Percentiles rank a stretch among this genome's conserved stretches.
Evolutionary conservation across 306 rosid genomes (phyloP).

Genomic region (Senna tora): DNA sequence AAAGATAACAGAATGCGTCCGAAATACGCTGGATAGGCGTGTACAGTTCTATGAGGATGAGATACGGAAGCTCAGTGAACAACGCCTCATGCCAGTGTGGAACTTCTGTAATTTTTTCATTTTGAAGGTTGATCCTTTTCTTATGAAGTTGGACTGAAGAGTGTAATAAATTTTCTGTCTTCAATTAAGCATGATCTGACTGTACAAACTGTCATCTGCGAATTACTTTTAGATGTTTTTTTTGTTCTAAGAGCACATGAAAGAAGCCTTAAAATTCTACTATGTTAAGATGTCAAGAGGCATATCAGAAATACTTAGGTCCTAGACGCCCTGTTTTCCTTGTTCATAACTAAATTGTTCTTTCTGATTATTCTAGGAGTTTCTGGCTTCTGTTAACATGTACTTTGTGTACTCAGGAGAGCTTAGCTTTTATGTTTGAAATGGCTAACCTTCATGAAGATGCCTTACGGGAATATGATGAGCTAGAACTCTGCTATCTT

Average conservation of each 20-base stretch:
- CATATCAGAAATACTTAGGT: conserved; percentile 8
- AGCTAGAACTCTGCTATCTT: conserved; percentile 90
- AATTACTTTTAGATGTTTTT: conserved; percentile 9
- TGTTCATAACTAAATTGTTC: conserved; percentile 4
- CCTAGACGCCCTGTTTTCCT: conserved; percentile 35
- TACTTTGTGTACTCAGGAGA: conserved; percentile 70
- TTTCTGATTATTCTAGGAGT: conserved; percentile 36
- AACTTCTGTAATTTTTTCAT: conserved; percentile 98
- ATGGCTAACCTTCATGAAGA: conserved; percentile 96
- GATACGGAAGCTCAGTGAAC: conserved; percentile 98
- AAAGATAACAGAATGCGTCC: conserved; percentile 83
- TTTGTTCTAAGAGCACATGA: conserved; percentile 2
- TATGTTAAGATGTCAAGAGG: conserved; percentile 3
- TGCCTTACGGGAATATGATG: conserved; percentile 94
- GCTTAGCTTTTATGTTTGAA: conserved; percentile 99
- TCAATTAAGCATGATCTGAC: conserved; percentile 11
- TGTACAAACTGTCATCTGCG: neutral
- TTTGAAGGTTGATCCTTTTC: conserved; percentile 74
- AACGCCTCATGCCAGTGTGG: conserved; percentile 97
- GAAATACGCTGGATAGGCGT: conserved; percentile 96
- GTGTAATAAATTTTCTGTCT: conserved; percentile 30
- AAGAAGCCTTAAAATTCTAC: neutral
- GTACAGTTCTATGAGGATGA: conserved; percentile 98
- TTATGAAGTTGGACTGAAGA: conserved; percentile 39
- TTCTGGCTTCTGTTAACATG: conserved; percentile 36